phyloP scores from a whole-genome alignment of 192 early-diverging fungal species.

The Lunasporangiospora selenospora region DNA sequence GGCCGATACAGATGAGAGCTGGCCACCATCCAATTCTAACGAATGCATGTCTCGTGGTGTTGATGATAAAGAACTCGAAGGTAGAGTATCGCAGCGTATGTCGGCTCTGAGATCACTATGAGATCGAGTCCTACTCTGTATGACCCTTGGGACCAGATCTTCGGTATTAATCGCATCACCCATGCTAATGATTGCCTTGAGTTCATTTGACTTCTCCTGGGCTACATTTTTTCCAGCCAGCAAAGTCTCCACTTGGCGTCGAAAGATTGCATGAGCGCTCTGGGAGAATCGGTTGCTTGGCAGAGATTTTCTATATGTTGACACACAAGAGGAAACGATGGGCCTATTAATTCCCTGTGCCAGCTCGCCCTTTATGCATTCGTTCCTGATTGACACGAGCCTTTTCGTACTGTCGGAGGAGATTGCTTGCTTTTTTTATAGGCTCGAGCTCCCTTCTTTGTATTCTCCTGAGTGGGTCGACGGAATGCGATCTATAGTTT shows the following conservation, averaged over 20 bases:
- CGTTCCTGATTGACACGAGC: background rate
- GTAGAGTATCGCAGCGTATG: background rate
- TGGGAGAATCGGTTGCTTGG: slow-evolving; percentile 39
- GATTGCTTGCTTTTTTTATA: slow-evolving; percentile 5
- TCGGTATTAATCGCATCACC: too few species aligned
- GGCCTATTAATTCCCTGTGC: too few species aligned
- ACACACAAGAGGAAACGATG: background rate
- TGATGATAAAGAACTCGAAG: too few species aligned
- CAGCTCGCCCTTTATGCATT: background rate
- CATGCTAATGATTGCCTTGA: too few species aligned
- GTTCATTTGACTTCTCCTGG: too few species aligned
- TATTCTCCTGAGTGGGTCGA: slow-evolving; percentile 4
- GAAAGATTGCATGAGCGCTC: slow-evolving; percentile 14
- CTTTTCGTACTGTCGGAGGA: slow-evolving; percentile 7
- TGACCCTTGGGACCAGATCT: background rate
- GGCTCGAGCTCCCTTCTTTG: slow-evolving; percentile 1
- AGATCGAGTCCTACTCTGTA: background rate
- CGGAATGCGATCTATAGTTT: too few species aligned
- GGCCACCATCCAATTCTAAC: too few species aligned
- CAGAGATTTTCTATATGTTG: slow-evolving; percentile 8
- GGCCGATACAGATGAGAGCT: too few species aligned
- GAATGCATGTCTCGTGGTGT: too few species aligned
- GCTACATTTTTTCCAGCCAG: too few species aligned
- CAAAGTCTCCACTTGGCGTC: background rate
- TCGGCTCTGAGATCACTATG: slow-evolving; percentile 7